Evolutionary conservation across 768 basidiomycete species (phyloP), one percentile per base, ranked within the genome.

Genomic region (Heimioporus sp.): DNA sequence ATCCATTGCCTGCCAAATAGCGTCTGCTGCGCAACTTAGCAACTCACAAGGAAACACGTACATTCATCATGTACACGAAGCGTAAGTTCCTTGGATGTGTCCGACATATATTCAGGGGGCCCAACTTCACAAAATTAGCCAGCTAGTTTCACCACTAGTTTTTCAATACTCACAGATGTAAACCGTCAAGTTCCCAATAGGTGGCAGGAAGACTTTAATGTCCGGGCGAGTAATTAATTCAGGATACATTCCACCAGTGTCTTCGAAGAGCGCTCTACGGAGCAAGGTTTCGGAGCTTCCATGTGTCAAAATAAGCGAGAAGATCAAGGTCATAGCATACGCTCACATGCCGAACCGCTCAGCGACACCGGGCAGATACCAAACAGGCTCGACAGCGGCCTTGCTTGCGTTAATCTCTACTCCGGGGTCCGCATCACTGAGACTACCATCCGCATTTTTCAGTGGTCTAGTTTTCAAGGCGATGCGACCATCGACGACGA

Each of bases 381-480:
- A 98, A 13, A 98, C 94, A 0, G 95, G 96, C 65, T 98, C 96
- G 9, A 98, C 87, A 0, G 96, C 95, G 0, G 94, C 95, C 72
- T 98, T 98, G 66, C 83, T 86, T n/a, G 88, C 81, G 42, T 74
- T 81, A 12, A 98, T 81, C 73, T 98, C 96, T 16, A 98, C 82
- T 7, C 96, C 95, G 9, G 86, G 82, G 50, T 81, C 77, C 21
- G 74, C 80, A 8, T 73, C 68, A 49, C 78, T 83, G 52, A 64
- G 64, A 0, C 77, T 76, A 12, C 87, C 87, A 61, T 90, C 87
- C 17, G 77, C 76, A 43, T 87, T 87, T 48, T 63, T 73, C 46
- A 86, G 61, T 39, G 83, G 87, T 16, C 72, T 72, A 55, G 86
- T 89, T 69, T 79, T 79, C 56, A 90, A 65, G 31, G 97, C 87